Conservation (phyloP, 1,139 yeast species). For the Yamadazyma pseudoaaseri region DNA sequence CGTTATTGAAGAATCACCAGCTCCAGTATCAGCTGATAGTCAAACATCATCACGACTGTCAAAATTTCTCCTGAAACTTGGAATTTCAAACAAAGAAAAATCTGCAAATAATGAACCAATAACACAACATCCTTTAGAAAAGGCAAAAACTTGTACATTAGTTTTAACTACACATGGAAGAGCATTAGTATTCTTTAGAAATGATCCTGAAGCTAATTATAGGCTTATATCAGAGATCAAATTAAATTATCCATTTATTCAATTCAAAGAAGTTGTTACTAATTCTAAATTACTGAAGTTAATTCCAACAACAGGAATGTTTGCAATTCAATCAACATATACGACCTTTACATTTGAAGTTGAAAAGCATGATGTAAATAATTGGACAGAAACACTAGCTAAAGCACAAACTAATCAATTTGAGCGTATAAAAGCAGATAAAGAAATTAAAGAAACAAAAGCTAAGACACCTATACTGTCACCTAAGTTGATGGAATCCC, state of each 20-base stretch:
- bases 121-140: constrained; percentile 32
- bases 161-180: constrained; percentile 58
- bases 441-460: constrained; percentile 6
- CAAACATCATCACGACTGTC: constrained; percentile 11
- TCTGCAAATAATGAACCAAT: constrained; percentile 14
- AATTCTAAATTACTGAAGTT: constrained; percentile 29
- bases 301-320: constrained; percentile 44
- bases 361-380: constrained; percentile 49
- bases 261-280: constrained; percentile 53
- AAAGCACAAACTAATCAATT: constrained; percentile 46
- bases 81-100: constrained; percentile 20
- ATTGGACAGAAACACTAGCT: constrained; percentile 58
- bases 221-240: constrained; percentile 50
- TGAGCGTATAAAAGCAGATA: constrained; percentile 34
- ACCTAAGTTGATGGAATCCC: constrained; percentile 27
- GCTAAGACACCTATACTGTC: constrained; percentile 13
- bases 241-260: constrained; percentile 46
- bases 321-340: constrained; percentile 50
- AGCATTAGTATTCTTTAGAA: constrained; percentile 46
- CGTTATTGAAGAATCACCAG: constrained; percentile 22
- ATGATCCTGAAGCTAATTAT: constrained; percentile 28
- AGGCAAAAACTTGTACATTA: constrained; percentile 43
- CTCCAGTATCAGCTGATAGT: constrained; percentile 6
- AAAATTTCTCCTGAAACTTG: constrained; percentile 31
- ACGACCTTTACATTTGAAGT: constrained; percentile 57